Conservation (phyloP, 2,329 filamentous ascomycete species). For the Bisporella sp. region DNA sequence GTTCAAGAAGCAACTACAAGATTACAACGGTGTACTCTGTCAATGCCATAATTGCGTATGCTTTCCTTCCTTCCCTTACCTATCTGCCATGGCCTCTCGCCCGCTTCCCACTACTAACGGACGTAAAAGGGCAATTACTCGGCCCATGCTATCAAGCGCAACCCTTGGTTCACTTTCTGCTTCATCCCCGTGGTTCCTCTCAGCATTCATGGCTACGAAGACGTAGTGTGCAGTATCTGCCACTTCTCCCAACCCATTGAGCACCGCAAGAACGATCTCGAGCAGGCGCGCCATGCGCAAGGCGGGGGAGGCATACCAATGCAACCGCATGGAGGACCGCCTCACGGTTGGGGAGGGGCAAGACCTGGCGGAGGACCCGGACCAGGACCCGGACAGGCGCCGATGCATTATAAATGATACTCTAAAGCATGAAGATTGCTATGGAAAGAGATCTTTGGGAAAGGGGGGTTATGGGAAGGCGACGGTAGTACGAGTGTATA, state of each 20-base stretch:
- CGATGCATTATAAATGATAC: constrained; percentile 25
- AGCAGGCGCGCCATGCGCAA: constrained; percentile 10
- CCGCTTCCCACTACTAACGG: not conserved
- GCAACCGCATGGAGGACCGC: constrained; percentile 16
- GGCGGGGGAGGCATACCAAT: constrained; percentile 17
- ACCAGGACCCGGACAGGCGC: constrained; percentile 16
- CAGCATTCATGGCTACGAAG: constrained; percentile 58
- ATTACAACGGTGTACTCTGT: constrained; percentile 54
- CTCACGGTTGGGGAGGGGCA: constrained; percentile 21
- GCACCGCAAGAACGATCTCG: constrained; percentile 26
- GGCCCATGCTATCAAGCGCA: constrained; percentile 52
- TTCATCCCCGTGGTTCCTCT: constrained; percentile 70
- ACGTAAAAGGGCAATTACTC: constrained; percentile 46
- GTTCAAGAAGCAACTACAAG: constrained; percentile 32
- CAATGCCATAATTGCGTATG: constrained; percentile 56
- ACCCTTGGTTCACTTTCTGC: constrained; percentile 75
- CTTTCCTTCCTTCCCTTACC: not conserved
- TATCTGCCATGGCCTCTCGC: not conserved
- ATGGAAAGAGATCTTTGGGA: too few relatives aligned
- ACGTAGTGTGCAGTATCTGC: constrained; percentile 69
- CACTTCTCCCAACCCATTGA: constrained; percentile 64
- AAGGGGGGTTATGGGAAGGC: too few relatives aligned
- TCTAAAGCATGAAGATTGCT: too few relatives aligned
- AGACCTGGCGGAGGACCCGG: constrained; percentile 10
- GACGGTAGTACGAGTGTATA: too few relatives aligned